Conservation (phyloP, 169 alveolate species). For the Plasmodium gaboni region DNA sequence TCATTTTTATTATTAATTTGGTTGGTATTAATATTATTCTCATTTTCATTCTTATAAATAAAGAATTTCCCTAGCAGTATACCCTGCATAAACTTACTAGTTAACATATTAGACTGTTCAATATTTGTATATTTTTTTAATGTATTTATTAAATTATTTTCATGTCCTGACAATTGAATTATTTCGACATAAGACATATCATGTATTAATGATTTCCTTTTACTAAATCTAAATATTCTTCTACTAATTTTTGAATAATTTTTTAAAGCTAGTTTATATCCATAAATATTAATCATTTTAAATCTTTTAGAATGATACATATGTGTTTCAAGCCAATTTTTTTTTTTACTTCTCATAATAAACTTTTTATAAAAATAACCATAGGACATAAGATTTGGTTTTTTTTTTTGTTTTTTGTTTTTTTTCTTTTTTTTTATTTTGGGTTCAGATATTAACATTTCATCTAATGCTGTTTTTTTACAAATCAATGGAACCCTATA, state of each 20-base stretch:
- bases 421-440: slow-evolving; percentile 78
- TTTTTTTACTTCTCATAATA: slow-evolving; percentile 81
- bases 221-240: slow-evolving; percentile 85
- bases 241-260: slow-evolving; percentile 87
- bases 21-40: neutral
- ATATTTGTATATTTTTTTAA: slow-evolving; percentile 41
- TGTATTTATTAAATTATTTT: slow-evolving; percentile 10
- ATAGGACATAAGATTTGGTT: slow-evolving; percentile 69
- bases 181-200: slow-evolving; percentile 81
- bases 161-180: slow-evolving; percentile 30
- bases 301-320: slow-evolving; percentile 94
- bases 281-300: slow-evolving; percentile 91
- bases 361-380: slow-evolving; percentile 80
- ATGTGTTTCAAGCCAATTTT: slow-evolving; percentile 94
- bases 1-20: neutral
- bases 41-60: slow-evolving; percentile 5
- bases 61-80: slow-evolving; percentile 46
- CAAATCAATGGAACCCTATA: slow-evolving; percentile 92
- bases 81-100: slow-evolving; percentile 25
- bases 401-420: slow-evolving; percentile 77
- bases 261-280: slow-evolving; percentile 89
- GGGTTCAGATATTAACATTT: slow-evolving; percentile 85
- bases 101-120: slow-evolving; percentile 50
- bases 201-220: slow-evolving; percentile 82
- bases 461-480: slow-evolving; percentile 80